phyloP scores from a whole-genome alignment of 1,139 yeast genomes.

The Casaregolazyma lundiana region DNA sequence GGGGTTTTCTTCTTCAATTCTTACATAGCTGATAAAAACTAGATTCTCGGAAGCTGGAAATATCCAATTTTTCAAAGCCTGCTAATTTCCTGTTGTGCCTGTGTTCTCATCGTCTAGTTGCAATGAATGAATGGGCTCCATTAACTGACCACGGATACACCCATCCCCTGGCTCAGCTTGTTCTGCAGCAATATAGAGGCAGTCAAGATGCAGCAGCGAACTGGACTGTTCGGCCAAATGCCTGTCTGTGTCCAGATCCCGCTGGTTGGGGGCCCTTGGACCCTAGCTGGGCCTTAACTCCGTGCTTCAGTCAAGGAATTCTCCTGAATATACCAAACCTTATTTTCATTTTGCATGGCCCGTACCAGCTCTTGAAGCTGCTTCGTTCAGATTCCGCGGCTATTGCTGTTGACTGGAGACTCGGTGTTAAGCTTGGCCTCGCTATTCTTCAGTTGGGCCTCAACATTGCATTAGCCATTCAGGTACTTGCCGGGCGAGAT shows the following conservation, averaged over 20 bases:
- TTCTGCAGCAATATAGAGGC: background rate
- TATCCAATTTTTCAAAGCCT: too few relatives aligned
- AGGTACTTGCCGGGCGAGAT: conserved; percentile 1
- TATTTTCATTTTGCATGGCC: conserved; percentile 53
- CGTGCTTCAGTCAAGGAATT: conserved; percentile 77
- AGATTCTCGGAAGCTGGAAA: too few relatives aligned
- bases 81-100: too few relatives aligned
- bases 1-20: too few relatives aligned
- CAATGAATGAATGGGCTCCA: background rate
- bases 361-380: conserved; percentile 37
- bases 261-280: conserved; percentile 77
- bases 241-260: conserved; percentile 37
- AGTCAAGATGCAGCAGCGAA: background rate
- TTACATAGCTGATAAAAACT: too few relatives aligned
- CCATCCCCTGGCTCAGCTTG: conserved; percentile 6
- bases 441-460: conserved; percentile 41
- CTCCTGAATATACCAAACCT: conserved; percentile 49
- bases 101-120: background rate
- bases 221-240: background rate
- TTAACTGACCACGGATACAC: background rate
- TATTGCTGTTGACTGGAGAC: conserved; percentile 35
- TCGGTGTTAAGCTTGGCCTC: conserved; percentile 32
- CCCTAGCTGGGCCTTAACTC: conserved; percentile 62
- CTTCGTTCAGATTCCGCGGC: conserved; percentile 27
- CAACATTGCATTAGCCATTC: conserved; percentile 31